A percentile compares a stretch with the other conserved stretches of the same genome.
These are phyloP conservation scores for Monilinia laxa DNA, from an alignment of 2,329 filamentous ascomycete genomes.

Conservation along the genomic window DNA sequence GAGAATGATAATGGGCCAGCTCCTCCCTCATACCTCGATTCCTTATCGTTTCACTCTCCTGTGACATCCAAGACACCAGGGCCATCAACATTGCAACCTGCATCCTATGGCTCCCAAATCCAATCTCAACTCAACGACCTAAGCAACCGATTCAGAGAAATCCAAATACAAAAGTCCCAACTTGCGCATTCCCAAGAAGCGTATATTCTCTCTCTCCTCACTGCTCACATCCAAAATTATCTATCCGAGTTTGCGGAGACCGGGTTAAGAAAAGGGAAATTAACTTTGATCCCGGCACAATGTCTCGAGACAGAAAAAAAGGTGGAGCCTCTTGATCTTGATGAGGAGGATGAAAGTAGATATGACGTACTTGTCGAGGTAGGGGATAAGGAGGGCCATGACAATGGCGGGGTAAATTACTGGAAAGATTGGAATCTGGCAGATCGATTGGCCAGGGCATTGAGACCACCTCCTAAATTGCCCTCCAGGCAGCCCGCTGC, in stretches of 20 bases:
- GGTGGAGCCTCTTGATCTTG: conserved; percentile 33
- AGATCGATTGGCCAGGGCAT: conserved; percentile 28
- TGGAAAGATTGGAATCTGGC: conserved; percentile 37
- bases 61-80: conserved; percentile 8
- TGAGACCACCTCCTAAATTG: conserved; percentile 29
- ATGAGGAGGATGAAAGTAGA: conserved; percentile 29
- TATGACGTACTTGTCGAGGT: conserved; percentile 32
- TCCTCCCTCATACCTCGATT: conserved; percentile 34
- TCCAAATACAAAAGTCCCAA: conserved; percentile 30
- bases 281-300: conserved; percentile 35
- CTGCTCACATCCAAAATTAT: conserved; percentile 35
- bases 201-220: conserved; percentile 35
- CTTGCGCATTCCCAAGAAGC: conserved; percentile 34
- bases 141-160: conserved; percentile 31
- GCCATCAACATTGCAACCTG: conserved; percentile 7
- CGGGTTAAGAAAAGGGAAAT: conserved; percentile 30
- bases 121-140: conserved; percentile 33
- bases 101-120: conserved; percentile 34
- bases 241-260: conserved; percentile 35
- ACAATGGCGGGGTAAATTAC: conserved; percentile 28
- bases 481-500: conserved; percentile 24
- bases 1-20: conserved; percentile 28
- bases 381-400: conserved; percentile 29
- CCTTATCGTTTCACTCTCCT: conserved; percentile 22
- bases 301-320: conserved; percentile 30